phyloP scores from a whole-genome alignment of 345 rosid species.

The Laguncularia racemosa region DNA sequence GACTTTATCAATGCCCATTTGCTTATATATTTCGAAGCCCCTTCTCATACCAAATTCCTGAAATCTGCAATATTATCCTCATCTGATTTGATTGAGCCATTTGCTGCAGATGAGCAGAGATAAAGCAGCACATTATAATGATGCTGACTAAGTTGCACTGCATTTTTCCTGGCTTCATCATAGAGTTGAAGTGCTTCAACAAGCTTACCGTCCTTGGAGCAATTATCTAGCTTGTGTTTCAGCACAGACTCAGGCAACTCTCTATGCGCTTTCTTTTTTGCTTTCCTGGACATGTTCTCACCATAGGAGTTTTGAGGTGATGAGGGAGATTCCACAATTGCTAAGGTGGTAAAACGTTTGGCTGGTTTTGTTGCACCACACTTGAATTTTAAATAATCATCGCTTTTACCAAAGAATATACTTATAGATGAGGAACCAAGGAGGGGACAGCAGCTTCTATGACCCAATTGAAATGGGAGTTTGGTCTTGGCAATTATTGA shows the following conservation, averaged over 20 bases:
- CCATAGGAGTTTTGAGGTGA: constrained; percentile 6
- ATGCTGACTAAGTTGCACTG: constrained; percentile 38
- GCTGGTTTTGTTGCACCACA: constrained; percentile 16
- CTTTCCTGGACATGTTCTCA: constrained; percentile 27
- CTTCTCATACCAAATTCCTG: constrained; percentile 31
- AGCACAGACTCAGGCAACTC: constrained; percentile 58
- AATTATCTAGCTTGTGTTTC: constrained; percentile 48
- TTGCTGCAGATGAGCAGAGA: constrained; percentile 49
- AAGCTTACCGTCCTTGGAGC: constrained; percentile 56
- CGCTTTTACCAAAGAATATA: constrained; percentile 9
- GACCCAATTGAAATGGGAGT: not conserved
- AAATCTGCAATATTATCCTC: constrained; percentile 16
- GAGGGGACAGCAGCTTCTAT: constrained; percentile 9
- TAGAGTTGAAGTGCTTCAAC: constrained; percentile 72
- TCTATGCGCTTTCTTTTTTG: constrained; percentile 38
- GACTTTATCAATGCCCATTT: constrained; percentile 60
- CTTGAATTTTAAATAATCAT: constrained; percentile 11
- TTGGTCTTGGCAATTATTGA: constrained; percentile 6
- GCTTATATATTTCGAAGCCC: constrained; percentile 77
- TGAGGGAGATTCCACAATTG: constrained; percentile 24
- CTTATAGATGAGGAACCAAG: constrained; percentile 12
- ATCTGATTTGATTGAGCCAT: constrained; percentile 20
- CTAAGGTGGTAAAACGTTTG: constrained; percentile 27
- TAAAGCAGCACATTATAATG: constrained; percentile 76
- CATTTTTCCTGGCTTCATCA: constrained; percentile 57